These are phyloP conservation scores for Saussurea involucrata DNA, from an alignment of 129 eudicot species.

Conservation along the genomic window DNA sequence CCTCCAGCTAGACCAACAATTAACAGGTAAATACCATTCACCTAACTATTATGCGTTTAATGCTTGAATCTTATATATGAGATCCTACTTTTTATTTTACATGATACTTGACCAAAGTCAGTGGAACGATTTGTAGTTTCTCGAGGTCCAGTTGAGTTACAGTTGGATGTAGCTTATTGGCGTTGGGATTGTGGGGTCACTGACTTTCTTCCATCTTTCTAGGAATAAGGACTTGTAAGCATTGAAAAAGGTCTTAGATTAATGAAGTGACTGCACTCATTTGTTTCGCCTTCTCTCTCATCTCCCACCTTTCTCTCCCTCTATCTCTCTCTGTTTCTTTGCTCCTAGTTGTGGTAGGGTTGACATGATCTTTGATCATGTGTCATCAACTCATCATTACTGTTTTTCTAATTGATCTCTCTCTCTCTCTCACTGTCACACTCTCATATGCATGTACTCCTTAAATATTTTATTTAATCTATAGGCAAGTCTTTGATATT, in stretches of 20 bases:
- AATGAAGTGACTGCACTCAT: neutral
- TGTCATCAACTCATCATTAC: neutral
- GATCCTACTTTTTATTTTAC: neutral
- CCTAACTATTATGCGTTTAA: too few species aligned
- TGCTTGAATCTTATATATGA: neutral
- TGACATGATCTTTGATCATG: neutral
- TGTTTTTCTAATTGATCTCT: neutral
- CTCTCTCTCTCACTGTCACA: neutral
- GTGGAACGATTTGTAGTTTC: neutral
- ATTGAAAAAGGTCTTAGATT: neutral
- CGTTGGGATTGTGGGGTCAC: neutral
- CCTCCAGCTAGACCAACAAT: constrained; percentile 93
- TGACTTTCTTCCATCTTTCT: neutral
- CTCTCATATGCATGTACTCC: neutral
- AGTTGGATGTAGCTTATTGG: neutral
- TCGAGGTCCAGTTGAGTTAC: neutral
- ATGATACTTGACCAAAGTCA: neutral
- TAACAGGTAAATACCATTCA: constrained; percentile 60
- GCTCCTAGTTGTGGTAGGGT: neutral
- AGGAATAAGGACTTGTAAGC: neutral
- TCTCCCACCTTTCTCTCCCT: neutral
- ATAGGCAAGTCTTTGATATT: neutral
- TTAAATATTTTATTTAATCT: too few species aligned
- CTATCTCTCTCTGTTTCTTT: neutral
- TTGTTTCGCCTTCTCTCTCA: neutral